These are phyloP conservation scores for Echinochloa phyllopogon DNA, from an alignment of 176 grass and related monocot genomes.

Conservation along the genomic window DNA sequence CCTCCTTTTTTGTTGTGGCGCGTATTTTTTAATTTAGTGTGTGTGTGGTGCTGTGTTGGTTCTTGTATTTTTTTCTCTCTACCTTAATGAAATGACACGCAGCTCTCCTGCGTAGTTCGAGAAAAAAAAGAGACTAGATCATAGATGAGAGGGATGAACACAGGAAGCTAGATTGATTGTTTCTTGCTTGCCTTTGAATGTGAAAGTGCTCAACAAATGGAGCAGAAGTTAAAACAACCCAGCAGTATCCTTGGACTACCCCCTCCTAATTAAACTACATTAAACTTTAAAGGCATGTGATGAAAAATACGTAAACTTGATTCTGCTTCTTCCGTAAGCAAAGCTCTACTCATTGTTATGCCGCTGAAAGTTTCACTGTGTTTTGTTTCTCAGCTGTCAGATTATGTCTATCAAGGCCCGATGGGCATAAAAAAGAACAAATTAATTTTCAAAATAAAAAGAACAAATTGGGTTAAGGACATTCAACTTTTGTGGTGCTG, in stretches of 20 bases:
- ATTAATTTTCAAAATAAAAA: too few species aligned
- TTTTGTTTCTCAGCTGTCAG: background rate
- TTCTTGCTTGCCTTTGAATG: background rate
- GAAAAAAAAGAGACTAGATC: too few species aligned
- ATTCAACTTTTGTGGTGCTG: background rate
- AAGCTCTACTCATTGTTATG: background rate
- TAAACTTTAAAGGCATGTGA: conserved; percentile 6
- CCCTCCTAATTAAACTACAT: conserved; percentile 5
- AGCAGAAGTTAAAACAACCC: background rate
- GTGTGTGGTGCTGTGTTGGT: too few species aligned
- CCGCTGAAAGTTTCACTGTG: background rate
- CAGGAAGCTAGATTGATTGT: too few species aligned
- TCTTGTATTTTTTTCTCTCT: too few species aligned
- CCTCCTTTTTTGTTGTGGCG: too few species aligned
- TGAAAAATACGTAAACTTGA: background rate
- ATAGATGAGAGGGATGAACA: too few species aligned
- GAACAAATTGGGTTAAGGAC: too few species aligned
- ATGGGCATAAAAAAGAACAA: background rate
- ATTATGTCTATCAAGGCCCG: background rate
- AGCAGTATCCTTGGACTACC: background rate
- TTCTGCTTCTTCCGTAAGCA: background rate
- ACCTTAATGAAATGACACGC: too few species aligned
- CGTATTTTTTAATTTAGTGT: too few species aligned
- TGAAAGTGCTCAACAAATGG: background rate
- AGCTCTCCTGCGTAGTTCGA: too few species aligned